phyloP scores from a whole-genome alignment of 805 yeast species.

The Candida endomychidarum region DNA sequence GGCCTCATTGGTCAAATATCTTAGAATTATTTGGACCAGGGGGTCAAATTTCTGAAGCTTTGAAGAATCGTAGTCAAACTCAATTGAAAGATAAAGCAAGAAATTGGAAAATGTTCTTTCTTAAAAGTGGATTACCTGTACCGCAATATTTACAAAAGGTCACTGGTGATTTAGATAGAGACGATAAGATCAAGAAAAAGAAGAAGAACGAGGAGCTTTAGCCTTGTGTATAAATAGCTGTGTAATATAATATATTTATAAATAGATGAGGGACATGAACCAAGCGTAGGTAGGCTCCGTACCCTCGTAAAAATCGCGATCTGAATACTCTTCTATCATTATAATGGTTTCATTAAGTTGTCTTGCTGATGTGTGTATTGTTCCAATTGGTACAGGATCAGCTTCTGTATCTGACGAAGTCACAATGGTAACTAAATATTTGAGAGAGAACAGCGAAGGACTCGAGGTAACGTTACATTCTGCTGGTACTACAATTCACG shows the following conservation, averaged over 20 bases:
- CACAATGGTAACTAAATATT: slow-evolving; percentile 63
- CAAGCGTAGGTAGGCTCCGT: too few species aligned
- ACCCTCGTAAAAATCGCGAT: too few species aligned
- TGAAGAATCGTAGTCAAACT: slow-evolving; percentile 85
- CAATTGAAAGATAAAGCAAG: slow-evolving; percentile 96
- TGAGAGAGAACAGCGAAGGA: slow-evolving; percentile 51
- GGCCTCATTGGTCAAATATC: slow-evolving; percentile 94
- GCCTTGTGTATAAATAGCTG: too few species aligned
- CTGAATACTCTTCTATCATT: too few species aligned
- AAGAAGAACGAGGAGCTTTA: slow-evolving; percentile 33
- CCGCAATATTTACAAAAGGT: slow-evolving; percentile 81
- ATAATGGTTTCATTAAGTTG: slow-evolving; percentile 55
- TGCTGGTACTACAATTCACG: slow-evolving; percentile 90
- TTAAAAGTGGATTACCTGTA: slow-evolving; percentile 70
- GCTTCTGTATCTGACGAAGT: slow-evolving; percentile 83
- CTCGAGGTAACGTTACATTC: slow-evolving; percentile 75
- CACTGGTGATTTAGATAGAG: slow-evolving; percentile 78
- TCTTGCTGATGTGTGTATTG: slow-evolving; percentile 81
- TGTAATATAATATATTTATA: background rate
- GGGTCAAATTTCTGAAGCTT: slow-evolving; percentile 76
- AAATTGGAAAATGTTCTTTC: slow-evolving; percentile 86
- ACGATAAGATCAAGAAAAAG: slow-evolving; percentile 39
- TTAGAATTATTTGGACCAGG: slow-evolving; percentile 92
- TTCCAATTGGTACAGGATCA: slow-evolving; percentile 79
- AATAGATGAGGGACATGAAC: too few species aligned